These are phyloP conservation scores for Aureobasidium sp. DNA, from an alignment of 2,329 filamentous ascomycete species.

Conservation along the genomic window DNA sequence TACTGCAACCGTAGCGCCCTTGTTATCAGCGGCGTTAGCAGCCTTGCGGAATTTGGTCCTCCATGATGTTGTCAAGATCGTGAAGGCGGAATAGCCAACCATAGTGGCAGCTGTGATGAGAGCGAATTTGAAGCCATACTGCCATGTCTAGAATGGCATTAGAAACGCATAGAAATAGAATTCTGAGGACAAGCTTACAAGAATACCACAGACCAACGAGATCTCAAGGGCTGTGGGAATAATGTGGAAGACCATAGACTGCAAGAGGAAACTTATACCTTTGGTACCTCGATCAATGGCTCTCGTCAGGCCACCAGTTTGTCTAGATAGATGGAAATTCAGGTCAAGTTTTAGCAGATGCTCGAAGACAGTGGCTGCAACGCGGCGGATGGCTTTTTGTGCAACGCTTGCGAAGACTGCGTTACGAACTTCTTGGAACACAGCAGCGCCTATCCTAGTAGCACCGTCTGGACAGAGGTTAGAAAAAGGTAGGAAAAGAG, in stretches of 20 bases:
- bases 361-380: constrained; percentile 86
- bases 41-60: constrained; percentile 91
- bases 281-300: constrained; percentile 97
- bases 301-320: constrained; percentile 87
- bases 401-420: constrained; percentile 95
- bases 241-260: constrained; percentile 97
- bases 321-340: constrained; percentile 86
- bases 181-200: constrained; percentile 39
- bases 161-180: neutral
- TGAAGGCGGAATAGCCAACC: constrained; percentile 92
- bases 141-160: constrained; percentile 56
- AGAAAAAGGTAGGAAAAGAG: neutral
- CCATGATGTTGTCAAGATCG: constrained; percentile 94
- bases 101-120: constrained; percentile 85
- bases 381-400: constrained; percentile 87
- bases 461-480: constrained; percentile 54
- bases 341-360: constrained; percentile 84
- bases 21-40: constrained; percentile 94
- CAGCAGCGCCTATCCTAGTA: constrained; percentile 75
- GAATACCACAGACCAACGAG: constrained; percentile 86
- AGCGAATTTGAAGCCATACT: constrained; percentile 88
- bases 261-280: constrained; percentile 93
- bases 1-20: constrained; percentile 86
- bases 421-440: constrained; percentile 91
- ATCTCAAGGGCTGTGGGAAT: constrained; percentile 92